These are phyloP conservation scores for Scedosporium dehoogii DNA, from an alignment of 2,329 filamentous ascomycete species.

Conservation along the genomic window DNA sequence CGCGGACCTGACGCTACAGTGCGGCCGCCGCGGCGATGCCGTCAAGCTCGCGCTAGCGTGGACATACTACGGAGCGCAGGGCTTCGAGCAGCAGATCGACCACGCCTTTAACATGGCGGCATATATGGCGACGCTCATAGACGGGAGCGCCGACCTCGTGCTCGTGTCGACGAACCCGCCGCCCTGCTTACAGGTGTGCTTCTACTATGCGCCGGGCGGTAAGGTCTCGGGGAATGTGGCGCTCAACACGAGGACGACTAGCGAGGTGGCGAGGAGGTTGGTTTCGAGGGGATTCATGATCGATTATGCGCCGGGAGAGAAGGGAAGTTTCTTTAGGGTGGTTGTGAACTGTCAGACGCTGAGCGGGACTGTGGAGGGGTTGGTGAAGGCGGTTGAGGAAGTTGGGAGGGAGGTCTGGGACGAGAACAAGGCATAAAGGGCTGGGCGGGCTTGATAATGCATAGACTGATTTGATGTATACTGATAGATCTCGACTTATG, in stretches of 20 bases:
- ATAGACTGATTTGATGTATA: no score
- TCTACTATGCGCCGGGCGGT: slow-evolving; percentile 64
- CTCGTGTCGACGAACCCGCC: slow-evolving; percentile 68
- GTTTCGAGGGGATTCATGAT: slow-evolving; percentile 48
- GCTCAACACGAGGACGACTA: slow-evolving; percentile 39
- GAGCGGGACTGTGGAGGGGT: slow-evolving; percentile 37
- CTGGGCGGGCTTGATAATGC: not conserved
- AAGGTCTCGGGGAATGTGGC: slow-evolving; percentile 28
- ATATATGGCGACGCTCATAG: slow-evolving; percentile 54
- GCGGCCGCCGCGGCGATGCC: slow-evolving; percentile 74
- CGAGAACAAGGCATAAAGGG: not conserved
- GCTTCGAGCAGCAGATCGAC: slow-evolving; percentile 63
- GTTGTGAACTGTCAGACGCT: slow-evolving; percentile 49
- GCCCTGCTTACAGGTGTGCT: slow-evolving; percentile 89
- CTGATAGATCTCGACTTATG: no score
- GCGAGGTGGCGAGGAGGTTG: slow-evolving; percentile 36
- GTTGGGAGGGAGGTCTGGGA: slow-evolving; percentile 23
- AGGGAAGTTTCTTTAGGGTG: slow-evolving; percentile 48
- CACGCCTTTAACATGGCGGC: slow-evolving; percentile 62
- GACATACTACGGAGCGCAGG: slow-evolving; percentile 74
- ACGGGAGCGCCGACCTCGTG: slow-evolving; percentile 47
- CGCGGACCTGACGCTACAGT: slow-evolving; percentile 87
- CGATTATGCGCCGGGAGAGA: slow-evolving; percentile 48
- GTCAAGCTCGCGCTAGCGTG: slow-evolving; percentile 83
- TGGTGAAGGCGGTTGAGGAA: slow-evolving; percentile 43